phyloP scores from a whole-genome alignment of 2,329 filamentous ascomycete genomes.

The Mycocentrospora acerina region DNA sequence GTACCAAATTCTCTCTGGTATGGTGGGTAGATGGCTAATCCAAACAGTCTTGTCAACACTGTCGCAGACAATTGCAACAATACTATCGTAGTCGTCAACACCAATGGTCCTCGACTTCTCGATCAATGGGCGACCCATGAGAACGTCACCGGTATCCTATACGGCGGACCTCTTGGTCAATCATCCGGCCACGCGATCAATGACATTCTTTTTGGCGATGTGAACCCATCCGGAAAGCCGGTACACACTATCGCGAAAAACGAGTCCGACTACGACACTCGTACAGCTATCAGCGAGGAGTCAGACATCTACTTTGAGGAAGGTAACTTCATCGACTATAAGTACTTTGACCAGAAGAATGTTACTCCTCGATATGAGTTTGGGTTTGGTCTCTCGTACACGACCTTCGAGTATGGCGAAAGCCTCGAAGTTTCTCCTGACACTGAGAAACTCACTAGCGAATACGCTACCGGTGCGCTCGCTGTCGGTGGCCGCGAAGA shows the following conservation, averaged over 20 bases:
- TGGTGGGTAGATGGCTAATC: neutral
- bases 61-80: constrained; percentile 50
- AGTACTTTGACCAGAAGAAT: constrained; percentile 65
- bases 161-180: constrained; percentile 78
- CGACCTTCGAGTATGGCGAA: constrained; percentile 65
- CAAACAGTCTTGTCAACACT: constrained; percentile 38
- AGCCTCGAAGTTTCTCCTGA: constrained; percentile 1
- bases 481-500: constrained; percentile 31
- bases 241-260: constrained; percentile 76
- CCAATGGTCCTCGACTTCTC: constrained; percentile 69
- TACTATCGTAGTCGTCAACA: constrained; percentile 50
- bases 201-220: constrained; percentile 75
- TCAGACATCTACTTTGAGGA: constrained; percentile 64
- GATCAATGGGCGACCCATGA: constrained; percentile 71
- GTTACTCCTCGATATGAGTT: constrained; percentile 74
- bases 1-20: neutral
- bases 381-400: constrained; percentile 72
- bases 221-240: constrained; percentile 70
- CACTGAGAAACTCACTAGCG: constrained; percentile 12
- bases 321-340: constrained; percentile 78
- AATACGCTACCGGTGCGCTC: constrained; percentile 50
- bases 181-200: constrained; percentile 74
- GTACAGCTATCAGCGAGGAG: constrained; percentile 47
- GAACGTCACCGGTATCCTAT: constrained; percentile 79
- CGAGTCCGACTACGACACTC: constrained; percentile 65